Percentiles rank a stretch among this genome's conserved stretches.
Evolutionary conservation across 352 stramenopile genomes (phyloP).

Genomic region (Globisporangium emineosum): DNA sequence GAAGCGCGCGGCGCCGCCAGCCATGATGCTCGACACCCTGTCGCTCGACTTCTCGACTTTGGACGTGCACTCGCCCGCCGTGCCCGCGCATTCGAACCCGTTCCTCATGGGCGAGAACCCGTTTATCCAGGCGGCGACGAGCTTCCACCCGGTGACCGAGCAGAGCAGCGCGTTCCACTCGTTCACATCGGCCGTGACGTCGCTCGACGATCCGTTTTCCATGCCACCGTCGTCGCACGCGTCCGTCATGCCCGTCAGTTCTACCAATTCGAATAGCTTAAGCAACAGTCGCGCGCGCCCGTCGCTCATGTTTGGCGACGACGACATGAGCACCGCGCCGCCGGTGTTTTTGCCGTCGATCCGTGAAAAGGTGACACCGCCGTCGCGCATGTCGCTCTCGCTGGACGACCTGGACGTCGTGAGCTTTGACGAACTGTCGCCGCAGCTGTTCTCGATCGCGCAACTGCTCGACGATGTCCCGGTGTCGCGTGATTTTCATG

Average conservation of each 20-base stretch:
- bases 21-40: constrained; percentile 38
- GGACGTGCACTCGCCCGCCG: constrained; percentile 41
- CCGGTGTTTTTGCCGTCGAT: constrained; percentile 66
- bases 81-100: constrained; percentile 30
- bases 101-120: constrained; percentile 46
- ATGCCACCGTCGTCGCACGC: not conserved
- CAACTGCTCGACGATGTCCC: constrained; percentile 61
- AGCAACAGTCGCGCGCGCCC: constrained; percentile 27
- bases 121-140: constrained; percentile 34
- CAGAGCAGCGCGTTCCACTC: constrained; percentile 15
- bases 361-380: constrained; percentile 57
- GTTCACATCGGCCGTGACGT: constrained; percentile 20
- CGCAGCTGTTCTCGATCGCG: constrained; percentile 68
- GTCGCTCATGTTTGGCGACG: constrained; percentile 62
- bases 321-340: constrained; percentile 35
- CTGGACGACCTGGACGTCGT: constrained; percentile 46
- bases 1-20: not conserved
- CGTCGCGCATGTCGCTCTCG: constrained; percentile 57
- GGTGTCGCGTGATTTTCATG: constrained; percentile 56
- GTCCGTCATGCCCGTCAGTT: constrained; percentile 1
- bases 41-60: constrained; percentile 54
- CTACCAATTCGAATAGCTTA: not conserved
- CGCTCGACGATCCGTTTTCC: constrained; percentile 20
- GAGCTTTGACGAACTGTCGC: constrained; percentile 32
- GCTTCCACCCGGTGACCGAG: constrained; percentile 27